Base-by-base conservation (phyloP, 805 yeast species). In the Wickerhamiella slavikovae region DNA sequence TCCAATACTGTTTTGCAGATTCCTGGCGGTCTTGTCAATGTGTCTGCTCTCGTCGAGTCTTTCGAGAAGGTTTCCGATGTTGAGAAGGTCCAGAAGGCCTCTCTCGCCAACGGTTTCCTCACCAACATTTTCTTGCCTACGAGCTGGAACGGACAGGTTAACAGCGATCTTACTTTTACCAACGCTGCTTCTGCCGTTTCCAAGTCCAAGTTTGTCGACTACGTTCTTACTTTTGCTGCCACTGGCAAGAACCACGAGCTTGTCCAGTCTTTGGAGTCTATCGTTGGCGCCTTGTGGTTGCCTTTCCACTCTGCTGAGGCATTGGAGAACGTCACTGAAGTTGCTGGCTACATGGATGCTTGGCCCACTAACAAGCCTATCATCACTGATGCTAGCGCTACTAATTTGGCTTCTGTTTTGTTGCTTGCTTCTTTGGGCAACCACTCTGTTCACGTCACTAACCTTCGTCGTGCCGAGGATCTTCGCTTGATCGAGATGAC, bases 351-450 rank as follows among this genome's bases (percentile, higher is more conserved):
- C 43, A 70, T 82, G 44, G 69, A 72, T 38, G 57, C 68, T 21
- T 83, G 95, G 94, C 93, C 93, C 30, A 60, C 63, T 29, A 54
- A 54, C 44, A 82, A 80, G 58, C 85, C 89, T 35, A 74, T 85
- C 36, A 64, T 83, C 38, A 80, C 94, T 24, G 95, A 85, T 54
- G 94, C 96, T 29, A 71, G 68, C 50, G 72, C 85, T 16, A 77
- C 94, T 23, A 85, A 80, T 45, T 62, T 85, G 46, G 96, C 96
- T n/a, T 77, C 93, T 3, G 74, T 83, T 26, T 59, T 85, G 49
- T 64, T 85, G 45, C 61, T 85, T 55, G 93, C 95, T 25, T 76
- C 93, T 17, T 64, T 85, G 48, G 82, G 78, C 61, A 66, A 60
- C 55, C 68, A 92, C 46, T 60, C 80, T 24, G 74, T 85, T 39